Conservation (phyloP, 2,329 filamentous ascomycete species). For the Ophiocordyceps camponoti-floridani region DNA sequence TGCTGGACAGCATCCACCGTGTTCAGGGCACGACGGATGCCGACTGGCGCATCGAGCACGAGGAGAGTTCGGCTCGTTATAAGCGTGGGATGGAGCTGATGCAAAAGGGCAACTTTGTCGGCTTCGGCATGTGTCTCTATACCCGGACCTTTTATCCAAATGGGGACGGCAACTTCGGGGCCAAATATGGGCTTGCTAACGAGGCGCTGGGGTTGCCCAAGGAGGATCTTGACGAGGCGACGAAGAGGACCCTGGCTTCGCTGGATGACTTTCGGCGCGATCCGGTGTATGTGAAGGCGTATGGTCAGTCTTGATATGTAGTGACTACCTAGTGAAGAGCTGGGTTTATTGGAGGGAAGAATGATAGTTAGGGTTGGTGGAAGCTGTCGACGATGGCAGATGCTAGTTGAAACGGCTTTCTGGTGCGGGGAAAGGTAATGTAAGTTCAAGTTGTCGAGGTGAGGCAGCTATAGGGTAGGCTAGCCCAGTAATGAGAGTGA, state of each 20-base stretch:
- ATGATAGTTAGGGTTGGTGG: not conserved
- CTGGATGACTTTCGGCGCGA: conserved; percentile 1
- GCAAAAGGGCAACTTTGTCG: conserved; percentile 18
- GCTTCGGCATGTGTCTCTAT: conserved; percentile 34
- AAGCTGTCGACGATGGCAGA: no score
- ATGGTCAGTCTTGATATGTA: not conserved
- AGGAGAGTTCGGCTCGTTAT: conserved; percentile 23
- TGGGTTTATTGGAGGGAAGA: not conserved
- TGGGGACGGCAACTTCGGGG: conserved; percentile 21
- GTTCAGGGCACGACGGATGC: conserved; percentile 36
- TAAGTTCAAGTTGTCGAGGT: no score
- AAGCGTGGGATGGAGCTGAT: conserved; percentile 26
- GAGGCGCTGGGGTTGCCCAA: conserved; percentile 34
- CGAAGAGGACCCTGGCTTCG: conserved; percentile 27
- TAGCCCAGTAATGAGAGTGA: no score
- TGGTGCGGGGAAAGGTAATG: no score
- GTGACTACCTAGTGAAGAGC: no score
- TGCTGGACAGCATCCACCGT: conserved; percentile 41
- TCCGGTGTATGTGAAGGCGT: not conserved
- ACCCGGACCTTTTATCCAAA: conserved; percentile 31
- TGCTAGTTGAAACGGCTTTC: no score
- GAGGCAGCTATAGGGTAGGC: no score
- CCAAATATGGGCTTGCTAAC: conserved; percentile 23
- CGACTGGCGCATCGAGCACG: conserved; percentile 40
- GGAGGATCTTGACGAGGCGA: conserved; percentile 40